Conservation (phyloP, 2,329 filamentous ascomycete species). For the Ceratocystis colombiana region DNA sequence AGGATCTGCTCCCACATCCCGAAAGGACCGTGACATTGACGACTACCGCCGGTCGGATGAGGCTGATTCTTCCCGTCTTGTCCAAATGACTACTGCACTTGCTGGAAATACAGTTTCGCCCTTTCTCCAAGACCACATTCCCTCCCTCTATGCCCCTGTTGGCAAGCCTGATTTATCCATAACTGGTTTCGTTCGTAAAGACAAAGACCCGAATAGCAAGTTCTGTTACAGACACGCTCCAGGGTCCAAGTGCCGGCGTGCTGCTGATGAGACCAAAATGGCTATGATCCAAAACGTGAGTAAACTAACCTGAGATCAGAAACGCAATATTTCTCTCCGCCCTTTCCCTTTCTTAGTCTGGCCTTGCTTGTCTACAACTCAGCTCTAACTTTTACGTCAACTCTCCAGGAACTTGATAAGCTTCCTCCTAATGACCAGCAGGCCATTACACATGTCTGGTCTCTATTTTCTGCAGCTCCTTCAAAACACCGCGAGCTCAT, state of each 20-base stretch:
- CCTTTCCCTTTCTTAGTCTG: not conserved
- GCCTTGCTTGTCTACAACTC: not conserved
- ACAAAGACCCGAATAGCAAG: constrained; percentile 63
- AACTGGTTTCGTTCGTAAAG: constrained; percentile 29
- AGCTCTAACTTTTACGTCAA: constrained; percentile 2
- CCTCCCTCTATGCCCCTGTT: constrained; percentile 73
- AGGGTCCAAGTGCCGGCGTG: constrained; percentile 83
- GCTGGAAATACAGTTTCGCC: constrained; percentile 72
- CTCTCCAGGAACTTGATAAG: constrained; percentile 61
- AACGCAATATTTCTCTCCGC: not conserved
- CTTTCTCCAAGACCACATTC: constrained; percentile 85
- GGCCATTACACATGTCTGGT: constrained; percentile 95
- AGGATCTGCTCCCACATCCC: not conserved
- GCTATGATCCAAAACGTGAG: constrained; percentile 78
- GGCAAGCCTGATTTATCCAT: constrained; percentile 42
- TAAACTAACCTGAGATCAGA: constrained; percentile 26
- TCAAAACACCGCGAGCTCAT: constrained; percentile 90
- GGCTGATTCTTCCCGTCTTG: constrained; percentile 34
- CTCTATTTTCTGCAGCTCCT: constrained; percentile 89
- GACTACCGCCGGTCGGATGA: constrained; percentile 21
- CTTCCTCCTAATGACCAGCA: constrained; percentile 80
- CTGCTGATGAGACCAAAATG: constrained; percentile 94
- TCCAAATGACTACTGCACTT: constrained; percentile 53
- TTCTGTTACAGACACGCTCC: constrained; percentile 94
- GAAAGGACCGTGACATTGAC: constrained; percentile 17